phyloP scores from a whole-genome alignment of 2,329 filamentous ascomycete species.

The Diaporthe sp. region DNA sequence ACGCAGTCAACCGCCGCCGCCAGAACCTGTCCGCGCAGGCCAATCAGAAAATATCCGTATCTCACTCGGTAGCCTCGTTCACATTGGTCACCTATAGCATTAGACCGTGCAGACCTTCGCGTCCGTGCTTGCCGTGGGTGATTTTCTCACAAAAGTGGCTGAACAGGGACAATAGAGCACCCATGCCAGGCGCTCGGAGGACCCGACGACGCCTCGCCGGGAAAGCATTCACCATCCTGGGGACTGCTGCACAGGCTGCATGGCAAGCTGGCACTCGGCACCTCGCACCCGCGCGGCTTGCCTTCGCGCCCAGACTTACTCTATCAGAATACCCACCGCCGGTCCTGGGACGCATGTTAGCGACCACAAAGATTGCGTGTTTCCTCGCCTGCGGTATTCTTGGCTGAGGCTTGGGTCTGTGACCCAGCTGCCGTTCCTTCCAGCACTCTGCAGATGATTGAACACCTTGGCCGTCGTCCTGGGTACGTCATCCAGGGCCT shows the following conservation, averaged over 20 bases:
- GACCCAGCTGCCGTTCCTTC: constrained; percentile 5
- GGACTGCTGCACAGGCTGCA: constrained; percentile 19
- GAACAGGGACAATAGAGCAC: not conserved
- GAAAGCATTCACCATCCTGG: constrained; percentile 17
- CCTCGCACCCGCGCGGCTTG: constrained; percentile 29
- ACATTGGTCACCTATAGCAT: not conserved
- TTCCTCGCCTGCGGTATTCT: constrained; percentile 22
- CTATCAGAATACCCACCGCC: not conserved
- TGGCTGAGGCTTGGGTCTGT: constrained; percentile 21
- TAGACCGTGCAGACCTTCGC: not conserved
- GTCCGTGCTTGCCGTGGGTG: not conserved
- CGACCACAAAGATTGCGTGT: constrained; percentile 18
- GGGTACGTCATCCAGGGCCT: constrained; percentile 12
- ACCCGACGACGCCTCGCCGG: constrained; percentile 4
- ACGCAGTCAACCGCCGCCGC: not conserved
- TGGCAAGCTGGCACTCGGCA: constrained; percentile 23
- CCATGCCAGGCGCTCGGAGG: constrained; percentile 18
- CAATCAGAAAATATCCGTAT: constrained; percentile 12
- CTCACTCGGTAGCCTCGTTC: constrained; percentile 10
- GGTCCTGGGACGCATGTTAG: constrained; percentile 13
- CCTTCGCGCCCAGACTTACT: constrained; percentile 16
- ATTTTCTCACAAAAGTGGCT: not conserved
- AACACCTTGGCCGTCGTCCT: constrained; percentile 10
- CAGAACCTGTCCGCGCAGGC: not conserved
- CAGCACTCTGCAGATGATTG: constrained; percentile 11